A percentile compares a stretch with the other conserved stretches of the same genome.
phyloP scores from a whole-genome alignment of 2,329 filamentous ascomycete species.

The Macrophomina tecta region DNA sequence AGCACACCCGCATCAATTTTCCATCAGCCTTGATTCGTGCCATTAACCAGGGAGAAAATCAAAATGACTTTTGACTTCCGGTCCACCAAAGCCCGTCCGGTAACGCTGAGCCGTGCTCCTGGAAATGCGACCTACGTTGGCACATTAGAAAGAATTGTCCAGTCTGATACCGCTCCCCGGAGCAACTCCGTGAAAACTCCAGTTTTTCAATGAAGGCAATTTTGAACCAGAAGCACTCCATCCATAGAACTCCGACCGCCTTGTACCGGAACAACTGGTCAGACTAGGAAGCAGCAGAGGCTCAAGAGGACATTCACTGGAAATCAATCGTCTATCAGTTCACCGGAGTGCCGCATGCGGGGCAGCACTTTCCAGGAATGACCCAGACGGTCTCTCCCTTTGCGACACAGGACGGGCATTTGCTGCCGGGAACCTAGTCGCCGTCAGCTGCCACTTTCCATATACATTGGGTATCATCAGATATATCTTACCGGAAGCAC shows the following conservation, averaged over 20 bases:
- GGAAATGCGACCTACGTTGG: slow-evolving; percentile 9
- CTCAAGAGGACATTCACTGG: neutral
- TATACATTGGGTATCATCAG: neutral
- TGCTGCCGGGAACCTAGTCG: slow-evolving; percentile 45
- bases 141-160: slow-evolving; percentile 6
- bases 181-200: slow-evolving; percentile 3
- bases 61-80: slow-evolving; percentile 21
- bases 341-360: slow-evolving; percentile 47
- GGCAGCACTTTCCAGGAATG: slow-evolving; percentile 48
- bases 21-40: slow-evolving; percentile 18
- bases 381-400: slow-evolving; percentile 50
- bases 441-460: slow-evolving; percentile 3
- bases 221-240: slow-evolving; percentile 6
- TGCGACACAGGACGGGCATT: slow-evolving; percentile 47
- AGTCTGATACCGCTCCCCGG: slow-evolving; percentile 8
- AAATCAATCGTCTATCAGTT: slow-evolving; percentile 34
- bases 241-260: slow-evolving; percentile 22
- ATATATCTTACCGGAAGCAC: slow-evolving; percentile 42
- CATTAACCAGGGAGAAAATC: slow-evolving; percentile 20
- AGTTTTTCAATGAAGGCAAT: slow-evolving; percentile 7
- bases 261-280: neutral
- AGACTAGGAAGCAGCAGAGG: neutral
- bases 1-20: slow-evolving; percentile 19
- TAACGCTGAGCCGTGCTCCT: slow-evolving; percentile 13
- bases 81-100: slow-evolving; percentile 12